A percentile compares a stretch with the other conserved stretches of the same genome.
Conservation (phyloP, 805 yeast species). For the Lachancea thermotolerans region DNA sequence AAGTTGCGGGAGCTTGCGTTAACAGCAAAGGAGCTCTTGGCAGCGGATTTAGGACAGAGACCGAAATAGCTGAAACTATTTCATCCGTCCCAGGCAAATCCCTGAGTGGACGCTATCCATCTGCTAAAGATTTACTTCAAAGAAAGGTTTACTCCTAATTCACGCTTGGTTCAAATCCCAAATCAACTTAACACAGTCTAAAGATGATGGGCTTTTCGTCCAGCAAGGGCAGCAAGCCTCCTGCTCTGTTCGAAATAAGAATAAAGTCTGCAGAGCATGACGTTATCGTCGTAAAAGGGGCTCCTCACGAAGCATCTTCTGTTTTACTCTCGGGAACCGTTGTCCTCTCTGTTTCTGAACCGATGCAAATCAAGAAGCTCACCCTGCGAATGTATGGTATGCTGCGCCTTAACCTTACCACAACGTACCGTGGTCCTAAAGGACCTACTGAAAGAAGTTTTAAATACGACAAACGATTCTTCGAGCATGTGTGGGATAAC, state of each 20-base stretch:
- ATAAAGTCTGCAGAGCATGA: slow-evolving; percentile 65
- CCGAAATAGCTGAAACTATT: too few species aligned
- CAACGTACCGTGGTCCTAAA: slow-evolving; percentile 41
- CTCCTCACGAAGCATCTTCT: slow-evolving; percentile 70
- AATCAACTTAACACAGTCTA: background rate
- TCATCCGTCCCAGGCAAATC: too few species aligned
- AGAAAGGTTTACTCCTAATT: background rate
- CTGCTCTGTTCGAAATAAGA: slow-evolving; percentile 46
- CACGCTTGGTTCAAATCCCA: background rate
- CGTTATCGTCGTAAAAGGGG: slow-evolving; percentile 74
- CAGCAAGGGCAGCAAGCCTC: slow-evolving; percentile 25
- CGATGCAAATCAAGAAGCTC: slow-evolving; percentile 59
- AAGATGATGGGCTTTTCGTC: slow-evolving; percentile 12
- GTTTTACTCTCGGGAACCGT: slow-evolving; percentile 71
- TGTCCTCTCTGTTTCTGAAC: slow-evolving; percentile 68
- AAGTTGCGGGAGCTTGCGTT: too few species aligned
- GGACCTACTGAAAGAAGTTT: slow-evolving; percentile 41
- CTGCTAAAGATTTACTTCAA: too few species aligned
- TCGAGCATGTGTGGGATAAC: slow-evolving; percentile 74
- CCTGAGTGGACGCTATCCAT: too few species aligned
- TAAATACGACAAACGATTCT: slow-evolving; percentile 54
- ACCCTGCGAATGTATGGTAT: slow-evolving; percentile 61
- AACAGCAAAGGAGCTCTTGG: too few species aligned
- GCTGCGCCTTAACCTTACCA: slow-evolving; percentile 59
- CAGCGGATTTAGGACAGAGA: too few species aligned